Conservation (phyloP, 179 eudicot species). For the Carnegiea gigantea region DNA sequence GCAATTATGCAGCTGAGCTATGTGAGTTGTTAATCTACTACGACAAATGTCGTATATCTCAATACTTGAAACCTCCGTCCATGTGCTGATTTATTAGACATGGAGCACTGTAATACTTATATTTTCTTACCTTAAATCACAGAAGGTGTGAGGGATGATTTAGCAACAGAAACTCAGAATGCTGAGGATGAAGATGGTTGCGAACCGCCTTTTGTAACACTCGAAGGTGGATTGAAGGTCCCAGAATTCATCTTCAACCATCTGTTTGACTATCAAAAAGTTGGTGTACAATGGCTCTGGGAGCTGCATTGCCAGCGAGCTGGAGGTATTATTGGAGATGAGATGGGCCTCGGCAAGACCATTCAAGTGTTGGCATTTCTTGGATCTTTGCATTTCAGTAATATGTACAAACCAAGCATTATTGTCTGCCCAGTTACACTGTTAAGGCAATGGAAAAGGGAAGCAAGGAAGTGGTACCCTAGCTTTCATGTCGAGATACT, state of each 20-base stretch:
- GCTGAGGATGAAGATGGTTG: constrained; percentile 42
- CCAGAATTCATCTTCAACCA: constrained; percentile 68
- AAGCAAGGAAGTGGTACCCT: constrained; percentile 92
- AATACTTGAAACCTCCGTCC: background rate
- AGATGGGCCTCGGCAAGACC: constrained; percentile 99
- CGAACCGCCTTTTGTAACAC: constrained; percentile 57
- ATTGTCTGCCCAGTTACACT: constrained; percentile 94
- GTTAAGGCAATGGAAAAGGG: constrained; percentile 93
- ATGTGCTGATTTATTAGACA: background rate
- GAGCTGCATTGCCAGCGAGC: constrained; percentile 98
- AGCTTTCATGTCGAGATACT: constrained; percentile 87
- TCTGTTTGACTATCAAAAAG: constrained; percentile 94
- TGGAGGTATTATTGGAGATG: constrained; percentile 98
- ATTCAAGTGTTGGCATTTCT: constrained; percentile 86
- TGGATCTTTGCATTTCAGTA: constrained; percentile 90
- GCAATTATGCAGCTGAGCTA: background rate
- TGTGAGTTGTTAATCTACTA: background rate
- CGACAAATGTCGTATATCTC: background rate
- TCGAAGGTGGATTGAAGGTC: constrained; percentile 90
- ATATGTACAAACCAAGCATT: constrained; percentile 92
- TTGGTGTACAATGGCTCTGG: constrained; percentile 99
- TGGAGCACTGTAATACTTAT: constrained; percentile 10
- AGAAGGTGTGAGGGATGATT: constrained; percentile 42
- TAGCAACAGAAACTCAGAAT: constrained; percentile 39
- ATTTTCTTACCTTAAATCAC: constrained; percentile 19